These are phyloP conservation scores for Pyrus hybrid DNA, from an alignment of 331 rosid species.

Conservation along the genomic window DNA sequence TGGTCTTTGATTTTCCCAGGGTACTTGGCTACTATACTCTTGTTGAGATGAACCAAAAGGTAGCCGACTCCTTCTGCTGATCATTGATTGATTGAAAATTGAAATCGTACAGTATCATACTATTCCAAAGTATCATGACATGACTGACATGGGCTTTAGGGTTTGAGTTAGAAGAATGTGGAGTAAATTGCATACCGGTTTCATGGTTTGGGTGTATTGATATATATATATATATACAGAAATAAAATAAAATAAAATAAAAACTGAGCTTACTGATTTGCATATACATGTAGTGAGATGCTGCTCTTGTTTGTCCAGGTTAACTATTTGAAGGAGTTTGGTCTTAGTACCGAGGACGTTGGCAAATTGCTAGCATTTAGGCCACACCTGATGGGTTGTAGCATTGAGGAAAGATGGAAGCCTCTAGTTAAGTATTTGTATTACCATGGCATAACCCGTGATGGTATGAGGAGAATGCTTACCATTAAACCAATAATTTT, in stretches of 20 bases:
- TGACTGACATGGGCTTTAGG: not conserved
- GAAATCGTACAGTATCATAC: not conserved
- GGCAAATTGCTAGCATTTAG: slow-evolving; percentile 77
- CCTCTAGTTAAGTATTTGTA: slow-evolving; percentile 84
- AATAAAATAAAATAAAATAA: not conserved
- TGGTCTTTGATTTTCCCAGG: slow-evolving; percentile 87
- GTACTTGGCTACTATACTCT: slow-evolving; percentile 57
- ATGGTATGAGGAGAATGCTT: slow-evolving; percentile 93
- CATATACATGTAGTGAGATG: slow-evolving; percentile 13
- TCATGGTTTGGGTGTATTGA: too few relatives aligned
- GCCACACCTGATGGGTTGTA: slow-evolving; percentile 84
- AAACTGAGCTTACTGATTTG: not conserved
- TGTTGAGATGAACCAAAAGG: slow-evolving; percentile 84
- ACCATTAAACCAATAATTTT: slow-evolving; percentile 74
- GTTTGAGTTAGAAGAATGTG: not conserved
- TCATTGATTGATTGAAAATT: not conserved
- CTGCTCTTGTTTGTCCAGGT: slow-evolving; percentile 44
- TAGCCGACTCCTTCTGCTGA: slow-evolving; percentile 8
- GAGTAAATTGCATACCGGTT: not conserved
- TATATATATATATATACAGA: not conserved
- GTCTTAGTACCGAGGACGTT: slow-evolving; percentile 59
- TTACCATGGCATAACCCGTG: slow-evolving; percentile 72
- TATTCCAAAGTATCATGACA: not conserved
- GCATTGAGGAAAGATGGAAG: slow-evolving; percentile 86
- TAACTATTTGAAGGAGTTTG: slow-evolving; percentile 82